Conservation (phyloP, 345 rosid genomes). For the Alliaria petiolata region DNA sequence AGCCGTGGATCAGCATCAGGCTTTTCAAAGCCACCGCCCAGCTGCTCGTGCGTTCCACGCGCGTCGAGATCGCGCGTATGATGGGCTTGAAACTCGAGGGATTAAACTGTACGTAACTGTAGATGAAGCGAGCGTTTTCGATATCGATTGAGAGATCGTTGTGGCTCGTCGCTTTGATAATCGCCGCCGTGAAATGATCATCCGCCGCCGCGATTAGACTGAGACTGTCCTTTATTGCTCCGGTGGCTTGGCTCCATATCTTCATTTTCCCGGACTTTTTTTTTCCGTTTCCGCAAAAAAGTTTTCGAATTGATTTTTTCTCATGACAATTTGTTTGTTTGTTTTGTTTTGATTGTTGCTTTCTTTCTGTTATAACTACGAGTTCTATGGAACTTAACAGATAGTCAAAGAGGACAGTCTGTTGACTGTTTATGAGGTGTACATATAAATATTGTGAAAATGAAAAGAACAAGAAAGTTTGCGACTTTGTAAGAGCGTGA, state of each 20-base stretch:
- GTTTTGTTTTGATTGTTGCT: too few species aligned
- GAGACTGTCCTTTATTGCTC: conserved; percentile 56
- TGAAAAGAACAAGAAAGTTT: too few species aligned
- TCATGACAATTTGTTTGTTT: neutral
- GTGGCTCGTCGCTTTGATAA: conserved; percentile 69
- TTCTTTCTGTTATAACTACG: neutral
- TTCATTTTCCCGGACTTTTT: conserved; percentile 30
- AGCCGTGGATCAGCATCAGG: conserved; percentile 62
- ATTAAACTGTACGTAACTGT: conserved; percentile 43
- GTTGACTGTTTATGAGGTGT: too few species aligned
- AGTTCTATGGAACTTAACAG: neutral
- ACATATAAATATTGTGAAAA: too few species aligned
- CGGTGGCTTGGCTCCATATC: conserved; percentile 52
- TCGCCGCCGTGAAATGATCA: conserved; percentile 45
- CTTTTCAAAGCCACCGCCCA: conserved; percentile 82
- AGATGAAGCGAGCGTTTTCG: conserved; percentile 43
- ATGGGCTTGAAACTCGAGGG: conserved; percentile 51
- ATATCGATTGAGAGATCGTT: conserved; percentile 45
- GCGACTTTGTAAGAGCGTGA: too few species aligned
- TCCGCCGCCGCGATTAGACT: conserved; percentile 39
- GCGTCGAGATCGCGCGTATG: conserved; percentile 35
- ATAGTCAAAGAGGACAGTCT: neutral
- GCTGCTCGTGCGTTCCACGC: conserved; percentile 48
- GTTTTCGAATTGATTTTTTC: neutral
- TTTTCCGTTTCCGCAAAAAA: too few species aligned